Conservation (phyloP, 495 filamentous ascomycete species). For the Penicillium psychrofluorescens region DNA sequence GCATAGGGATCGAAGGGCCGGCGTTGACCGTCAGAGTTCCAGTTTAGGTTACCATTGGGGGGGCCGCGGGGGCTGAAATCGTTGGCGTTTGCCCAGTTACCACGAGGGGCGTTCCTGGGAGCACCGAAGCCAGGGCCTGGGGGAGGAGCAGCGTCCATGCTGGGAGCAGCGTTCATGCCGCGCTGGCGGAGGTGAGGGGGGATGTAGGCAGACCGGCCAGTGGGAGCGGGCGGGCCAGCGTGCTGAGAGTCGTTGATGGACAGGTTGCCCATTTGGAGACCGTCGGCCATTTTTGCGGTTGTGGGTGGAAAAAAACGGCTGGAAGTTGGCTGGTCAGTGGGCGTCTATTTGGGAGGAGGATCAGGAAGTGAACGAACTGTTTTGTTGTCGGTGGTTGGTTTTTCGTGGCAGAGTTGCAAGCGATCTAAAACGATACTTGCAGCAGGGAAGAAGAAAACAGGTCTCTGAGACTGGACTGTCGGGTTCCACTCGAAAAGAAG, state of each 20-base stretch:
- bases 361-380: slow-evolving; percentile 4
- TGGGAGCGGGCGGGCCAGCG: slow-evolving; percentile 39
- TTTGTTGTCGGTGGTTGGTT: slow-evolving; percentile 11
- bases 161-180: slow-evolving; percentile 35
- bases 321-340: no score
- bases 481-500: slow-evolving; percentile 12
- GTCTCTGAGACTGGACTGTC: slow-evolving; percentile 1
- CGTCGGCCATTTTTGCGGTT: slow-evolving; percentile 77
- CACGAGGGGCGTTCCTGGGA: slow-evolving; percentile 40
- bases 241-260: slow-evolving; percentile 68
- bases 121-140: slow-evolving; percentile 23
- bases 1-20: slow-evolving; percentile 56
- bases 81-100: slow-evolving; percentile 60
- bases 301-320: neutral
- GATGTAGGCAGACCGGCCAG: slow-evolving; percentile 78
- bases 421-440: slow-evolving; percentile 19
- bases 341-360: neutral
- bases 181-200: slow-evolving; percentile 81
- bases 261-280: slow-evolving; percentile 85
- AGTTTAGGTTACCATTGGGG: slow-evolving; percentile 37
- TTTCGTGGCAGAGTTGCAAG: slow-evolving; percentile 6
- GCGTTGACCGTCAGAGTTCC: slow-evolving; percentile 28
- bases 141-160: slow-evolving; percentile 34
- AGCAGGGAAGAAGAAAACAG: slow-evolving; percentile 11
- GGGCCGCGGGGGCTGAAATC: slow-evolving; percentile 58